Percentiles rank a stretch among this genome's conserved stretches.
phyloP scores from a whole-genome alignment of 495 filamentous ascomycete species.

The Lasiosphaeria ovina region DNA sequence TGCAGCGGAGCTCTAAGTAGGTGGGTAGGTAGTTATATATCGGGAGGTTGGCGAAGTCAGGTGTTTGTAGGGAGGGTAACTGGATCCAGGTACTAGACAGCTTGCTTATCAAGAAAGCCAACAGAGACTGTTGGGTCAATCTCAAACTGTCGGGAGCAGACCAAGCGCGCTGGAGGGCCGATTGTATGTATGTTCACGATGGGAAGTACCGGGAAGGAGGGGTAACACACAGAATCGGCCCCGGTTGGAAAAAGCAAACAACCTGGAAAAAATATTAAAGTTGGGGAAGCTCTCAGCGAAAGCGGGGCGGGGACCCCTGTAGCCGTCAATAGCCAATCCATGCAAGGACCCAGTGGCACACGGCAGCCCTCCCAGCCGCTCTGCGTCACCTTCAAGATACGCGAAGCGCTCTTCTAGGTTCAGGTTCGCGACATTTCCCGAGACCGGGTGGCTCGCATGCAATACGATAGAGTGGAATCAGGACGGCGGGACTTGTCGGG shows the following conservation, averaged over 20 bases:
- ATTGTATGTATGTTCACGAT: not conserved
- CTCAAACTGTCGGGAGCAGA: not conserved
- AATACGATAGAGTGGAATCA: not conserved
- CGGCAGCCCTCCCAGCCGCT: too few species aligned
- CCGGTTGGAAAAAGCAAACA: not conserved
- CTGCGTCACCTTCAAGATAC: too few species aligned
- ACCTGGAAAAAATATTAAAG: not conserved
- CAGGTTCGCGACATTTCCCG: not conserved
- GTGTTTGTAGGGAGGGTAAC: too few species aligned
- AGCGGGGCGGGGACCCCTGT: not conserved
- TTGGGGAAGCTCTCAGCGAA: not conserved
- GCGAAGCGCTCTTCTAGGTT: not conserved
- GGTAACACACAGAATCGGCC: not conserved
- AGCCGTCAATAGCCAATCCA: too few species aligned
- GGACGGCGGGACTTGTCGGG: constrained; percentile 17
- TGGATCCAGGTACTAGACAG: too few species aligned
- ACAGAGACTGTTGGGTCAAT: too few species aligned
- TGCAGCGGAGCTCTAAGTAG: too few species aligned
- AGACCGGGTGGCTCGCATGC: not conserved
- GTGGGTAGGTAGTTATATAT: too few species aligned
- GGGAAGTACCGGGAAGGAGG: not conserved
- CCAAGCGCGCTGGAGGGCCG: not conserved
- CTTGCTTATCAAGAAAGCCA: too few species aligned
- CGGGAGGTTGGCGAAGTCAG: too few species aligned
- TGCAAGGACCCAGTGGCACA: too few species aligned